These are phyloP conservation scores for Pseudomonodictys pantanalensis DNA, from an alignment of 495 filamentous ascomycete species.

Conservation along the genomic window DNA sequence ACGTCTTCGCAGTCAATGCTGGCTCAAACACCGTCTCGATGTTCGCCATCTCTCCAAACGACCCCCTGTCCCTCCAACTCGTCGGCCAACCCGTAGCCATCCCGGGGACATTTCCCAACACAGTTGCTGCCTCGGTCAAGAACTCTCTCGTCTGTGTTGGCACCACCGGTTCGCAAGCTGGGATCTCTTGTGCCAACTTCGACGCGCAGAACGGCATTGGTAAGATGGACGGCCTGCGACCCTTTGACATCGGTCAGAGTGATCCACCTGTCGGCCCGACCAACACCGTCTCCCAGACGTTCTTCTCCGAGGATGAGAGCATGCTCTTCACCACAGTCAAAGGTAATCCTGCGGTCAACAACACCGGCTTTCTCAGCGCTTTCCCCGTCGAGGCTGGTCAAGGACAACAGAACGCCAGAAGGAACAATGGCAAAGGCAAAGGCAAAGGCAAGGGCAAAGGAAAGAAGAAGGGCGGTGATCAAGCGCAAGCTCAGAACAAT, in stretches of 20 bases:
- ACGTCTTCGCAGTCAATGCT: conserved; percentile 59
- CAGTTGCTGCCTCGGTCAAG: conserved; percentile 51
- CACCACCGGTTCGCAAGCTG: conserved; percentile 51
- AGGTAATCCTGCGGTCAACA: conserved; percentile 51
- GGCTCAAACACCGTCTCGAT: conserved; percentile 57
- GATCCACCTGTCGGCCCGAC: conserved; percentile 55
- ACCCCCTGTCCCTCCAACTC: conserved; percentile 48
- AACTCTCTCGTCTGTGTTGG: conserved; percentile 54
- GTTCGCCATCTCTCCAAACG: conserved; percentile 47
- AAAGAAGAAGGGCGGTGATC: neutral
- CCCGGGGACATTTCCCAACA: conserved; percentile 57
- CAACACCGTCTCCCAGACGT: conserved; percentile 54
- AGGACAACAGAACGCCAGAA: neutral
- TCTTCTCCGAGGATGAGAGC: conserved; percentile 54
- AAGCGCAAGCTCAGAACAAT: neutral
- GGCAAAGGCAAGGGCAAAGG: neutral
- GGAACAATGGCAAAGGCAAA: neutral
- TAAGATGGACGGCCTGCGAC: conserved; percentile 45
- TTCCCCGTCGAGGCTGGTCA: conserved; percentile 42
- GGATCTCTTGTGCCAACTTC: conserved; percentile 53
- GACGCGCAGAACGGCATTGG: conserved; percentile 40
- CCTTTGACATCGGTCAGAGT: conserved; percentile 49
- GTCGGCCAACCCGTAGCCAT: conserved; percentile 46
- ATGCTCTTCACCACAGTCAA: conserved; percentile 57
- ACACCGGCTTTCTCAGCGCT: conserved; percentile 53